Percentiles rank a stretch among this genome's conserved stretches.
phyloP scores from a whole-genome alignment of 2,329 filamentous ascomycete genomes.

The Teratosphaeria pseudoeucalypti region DNA sequence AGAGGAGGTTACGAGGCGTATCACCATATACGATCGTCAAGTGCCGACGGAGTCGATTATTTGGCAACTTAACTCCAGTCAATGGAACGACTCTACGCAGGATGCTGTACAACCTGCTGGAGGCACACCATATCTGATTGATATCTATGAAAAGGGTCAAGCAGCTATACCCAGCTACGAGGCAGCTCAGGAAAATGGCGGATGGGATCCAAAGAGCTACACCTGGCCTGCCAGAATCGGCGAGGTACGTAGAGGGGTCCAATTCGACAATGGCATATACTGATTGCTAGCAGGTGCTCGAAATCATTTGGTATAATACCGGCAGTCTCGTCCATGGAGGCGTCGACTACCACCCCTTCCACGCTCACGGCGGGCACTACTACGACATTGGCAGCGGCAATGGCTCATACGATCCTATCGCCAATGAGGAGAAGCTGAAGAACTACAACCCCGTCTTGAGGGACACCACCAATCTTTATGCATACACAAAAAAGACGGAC shows the following conservation, averaged over 20 bases:
- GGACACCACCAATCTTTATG: conserved; percentile 46
- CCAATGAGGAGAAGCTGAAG: conserved; percentile 36
- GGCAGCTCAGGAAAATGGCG: conserved; percentile 38
- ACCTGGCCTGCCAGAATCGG: conserved; percentile 46
- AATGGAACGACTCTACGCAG: conserved; percentile 6
- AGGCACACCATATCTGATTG: conserved; percentile 40
- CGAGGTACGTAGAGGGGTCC: conserved; percentile 27
- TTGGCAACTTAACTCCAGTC: conserved; percentile 4
- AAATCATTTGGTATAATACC: conserved; percentile 28
- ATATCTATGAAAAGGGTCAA: conserved; percentile 41
- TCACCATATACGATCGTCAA: conserved; percentile 18
- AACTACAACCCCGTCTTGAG: conserved; percentile 31
- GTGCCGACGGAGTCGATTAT: conserved; percentile 1
- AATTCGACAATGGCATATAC: neutral
- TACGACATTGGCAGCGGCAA: conserved; percentile 46
- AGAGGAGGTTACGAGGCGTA: conserved; percentile 20
- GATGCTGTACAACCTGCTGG: conserved; percentile 9
- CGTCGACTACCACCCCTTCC: conserved; percentile 43
- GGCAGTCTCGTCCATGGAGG: conserved; percentile 23
- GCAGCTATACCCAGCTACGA: conserved; percentile 42
- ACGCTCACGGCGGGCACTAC: conserved; percentile 45
- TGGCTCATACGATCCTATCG: conserved; percentile 41
- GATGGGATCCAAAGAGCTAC: conserved; percentile 43
- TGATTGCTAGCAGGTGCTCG: conserved; percentile 26
- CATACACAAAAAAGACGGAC: conserved; percentile 36